Conservation (phyloP, 2,329 filamentous ascomycete species). For the Penicillium sp. region DNA sequence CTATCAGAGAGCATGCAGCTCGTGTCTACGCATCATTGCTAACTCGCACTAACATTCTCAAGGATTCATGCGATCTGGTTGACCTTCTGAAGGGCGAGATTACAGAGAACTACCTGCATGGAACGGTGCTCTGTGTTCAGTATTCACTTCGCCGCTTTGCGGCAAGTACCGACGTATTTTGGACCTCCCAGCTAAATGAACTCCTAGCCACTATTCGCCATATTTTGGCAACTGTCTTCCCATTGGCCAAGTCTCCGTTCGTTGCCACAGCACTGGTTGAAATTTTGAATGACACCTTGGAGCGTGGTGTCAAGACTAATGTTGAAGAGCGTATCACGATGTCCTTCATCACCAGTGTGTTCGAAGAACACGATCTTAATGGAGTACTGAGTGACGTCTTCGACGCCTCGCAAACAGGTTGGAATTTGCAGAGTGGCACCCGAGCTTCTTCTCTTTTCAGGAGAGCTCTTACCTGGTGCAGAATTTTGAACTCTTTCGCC, state of each 20-base stretch:
- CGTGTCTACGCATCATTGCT: slow-evolving; percentile 44
- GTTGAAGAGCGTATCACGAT: slow-evolving; percentile 24
- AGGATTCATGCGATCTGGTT: slow-evolving; percentile 29
- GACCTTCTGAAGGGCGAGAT: slow-evolving; percentile 11
- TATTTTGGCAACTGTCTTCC: slow-evolving; percentile 28
- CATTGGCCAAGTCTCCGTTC: slow-evolving; percentile 33
- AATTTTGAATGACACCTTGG: slow-evolving; percentile 37
- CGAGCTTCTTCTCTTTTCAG: slow-evolving; percentile 38
- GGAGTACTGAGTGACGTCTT: slow-evolving; percentile 28
- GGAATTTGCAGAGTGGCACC: slow-evolving; percentile 28
- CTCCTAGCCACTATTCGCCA: slow-evolving; percentile 26
- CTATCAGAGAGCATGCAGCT: slow-evolving; percentile 48
- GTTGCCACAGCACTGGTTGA: slow-evolving; percentile 38
- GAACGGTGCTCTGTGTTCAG: slow-evolving; percentile 40
- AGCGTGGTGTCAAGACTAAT: slow-evolving; percentile 31
- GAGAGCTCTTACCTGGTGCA: slow-evolving; percentile 36
- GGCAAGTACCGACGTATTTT: slow-evolving; percentile 33
- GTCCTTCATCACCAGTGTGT: slow-evolving; percentile 23
- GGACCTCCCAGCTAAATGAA: slow-evolving; percentile 35
- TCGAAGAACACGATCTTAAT: slow-evolving; percentile 28
- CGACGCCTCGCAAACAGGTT: slow-evolving; percentile 25
- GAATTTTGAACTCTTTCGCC: slow-evolving; percentile 25
- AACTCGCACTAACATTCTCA: slow-evolving; percentile 32
- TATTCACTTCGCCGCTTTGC: slow-evolving; percentile 40
- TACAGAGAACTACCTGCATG: slow-evolving; percentile 43